phyloP scores from a whole-genome alignment of 2,329 filamentous ascomycete species.

The Penicillium sp. region DNA sequence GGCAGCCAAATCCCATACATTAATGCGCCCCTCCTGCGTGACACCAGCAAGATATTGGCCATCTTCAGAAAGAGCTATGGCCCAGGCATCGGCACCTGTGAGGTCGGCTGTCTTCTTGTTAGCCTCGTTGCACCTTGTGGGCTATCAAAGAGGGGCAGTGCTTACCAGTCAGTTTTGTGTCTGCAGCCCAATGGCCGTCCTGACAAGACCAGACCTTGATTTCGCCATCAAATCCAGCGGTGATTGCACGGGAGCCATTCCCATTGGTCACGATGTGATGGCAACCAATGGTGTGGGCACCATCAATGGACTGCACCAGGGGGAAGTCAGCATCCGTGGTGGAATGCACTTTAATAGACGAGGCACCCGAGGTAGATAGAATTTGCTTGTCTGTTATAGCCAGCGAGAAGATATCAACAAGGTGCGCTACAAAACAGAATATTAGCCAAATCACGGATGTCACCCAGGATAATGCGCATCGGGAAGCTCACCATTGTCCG shows the following conservation, averaged over 20 bases:
- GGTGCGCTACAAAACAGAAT: constrained; percentile 61
- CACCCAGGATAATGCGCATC: neutral
- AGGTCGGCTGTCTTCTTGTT: constrained; percentile 16
- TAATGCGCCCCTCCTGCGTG: constrained; percentile 82
- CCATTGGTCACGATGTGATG: constrained; percentile 78
- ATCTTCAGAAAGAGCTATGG: constrained; percentile 78
- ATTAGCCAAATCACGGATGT: constrained; percentile 25
- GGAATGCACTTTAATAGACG: constrained; percentile 76
- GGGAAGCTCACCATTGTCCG: constrained; percentile 72
- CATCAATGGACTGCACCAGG: constrained; percentile 73
- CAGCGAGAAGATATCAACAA: constrained; percentile 79
- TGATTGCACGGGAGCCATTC: constrained; percentile 72
- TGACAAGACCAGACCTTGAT: constrained; percentile 75
- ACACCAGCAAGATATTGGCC: constrained; percentile 84
- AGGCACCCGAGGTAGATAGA: constrained; percentile 81
- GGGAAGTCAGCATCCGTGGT: constrained; percentile 71
- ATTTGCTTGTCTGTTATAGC: constrained; percentile 72
- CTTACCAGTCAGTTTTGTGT: constrained; percentile 48
- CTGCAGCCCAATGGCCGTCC: constrained; percentile 57
- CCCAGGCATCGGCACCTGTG: constrained; percentile 73
- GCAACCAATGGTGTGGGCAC: constrained; percentile 82
- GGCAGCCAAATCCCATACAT: constrained; percentile 74
- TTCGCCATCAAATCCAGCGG: constrained; percentile 85
- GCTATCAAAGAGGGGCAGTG: constrained; percentile 7
- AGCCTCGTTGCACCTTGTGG: constrained; percentile 1